Evolutionary conservation across 1,284 basidiomycete species (phyloP).

Genomic region (Chalciporus sp.): DNA sequence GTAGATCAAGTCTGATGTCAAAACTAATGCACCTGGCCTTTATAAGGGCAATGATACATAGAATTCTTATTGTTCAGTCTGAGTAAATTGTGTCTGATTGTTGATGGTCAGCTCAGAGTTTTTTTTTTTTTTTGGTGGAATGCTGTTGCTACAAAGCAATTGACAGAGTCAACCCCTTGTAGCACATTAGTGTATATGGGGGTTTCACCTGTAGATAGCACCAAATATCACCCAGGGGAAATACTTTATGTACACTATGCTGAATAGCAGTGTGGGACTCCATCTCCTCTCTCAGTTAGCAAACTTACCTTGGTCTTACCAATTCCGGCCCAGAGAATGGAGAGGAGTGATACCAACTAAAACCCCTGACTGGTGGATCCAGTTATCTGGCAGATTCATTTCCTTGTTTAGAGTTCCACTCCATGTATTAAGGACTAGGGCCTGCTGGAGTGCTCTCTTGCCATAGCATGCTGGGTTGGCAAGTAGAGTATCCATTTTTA

Average conservation of each 20-base stretch:
- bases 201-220: too few species aligned
- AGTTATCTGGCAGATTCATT: slow-evolving; percentile 1
- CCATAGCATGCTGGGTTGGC: not conserved
- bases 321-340: slow-evolving; percentile 30
- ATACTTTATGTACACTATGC: not conserved
- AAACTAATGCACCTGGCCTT: too few species aligned
- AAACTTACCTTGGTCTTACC: slow-evolving; percentile 43
- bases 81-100: too few species aligned
- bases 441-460: not conserved
- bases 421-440: not conserved
- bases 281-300: not conserved
- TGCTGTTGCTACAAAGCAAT: too few species aligned
- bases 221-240: too few species aligned
- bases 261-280: slow-evolving; percentile 4
- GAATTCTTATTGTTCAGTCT: too few species aligned
- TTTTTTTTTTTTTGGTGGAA: too few species aligned
- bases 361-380: slow-evolving; percentile 6
- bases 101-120: too few species aligned
- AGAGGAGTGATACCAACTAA: slow-evolving; percentile 7
- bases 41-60: too few species aligned
- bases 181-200: too few species aligned
- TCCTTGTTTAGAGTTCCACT: not conserved
- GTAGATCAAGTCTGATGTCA: too few species aligned
- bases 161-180: too few species aligned
- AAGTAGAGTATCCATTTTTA: not conserved